Percentiles rank a stretch among this genome's conserved stretches.
phyloP scores from a whole-genome alignment of 208 protist species.

The Wallacemonas sp. region DNA sequence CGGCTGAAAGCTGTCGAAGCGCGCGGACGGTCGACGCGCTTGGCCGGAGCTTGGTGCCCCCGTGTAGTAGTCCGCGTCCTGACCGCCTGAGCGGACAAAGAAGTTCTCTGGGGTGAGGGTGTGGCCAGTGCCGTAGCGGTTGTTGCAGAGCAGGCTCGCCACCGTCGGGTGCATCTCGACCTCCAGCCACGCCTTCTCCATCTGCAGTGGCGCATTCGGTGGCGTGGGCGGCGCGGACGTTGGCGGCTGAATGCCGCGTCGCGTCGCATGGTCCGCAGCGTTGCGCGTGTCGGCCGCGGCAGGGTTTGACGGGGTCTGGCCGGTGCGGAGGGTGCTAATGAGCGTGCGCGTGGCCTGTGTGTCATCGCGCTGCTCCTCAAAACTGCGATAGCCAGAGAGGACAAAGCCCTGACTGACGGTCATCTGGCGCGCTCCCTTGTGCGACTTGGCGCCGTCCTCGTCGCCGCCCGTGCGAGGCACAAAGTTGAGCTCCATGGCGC shows the following conservation, averaged over 20 bases:
- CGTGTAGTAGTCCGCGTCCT: conserved; percentile 15
- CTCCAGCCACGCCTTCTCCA: conserved; percentile 8
- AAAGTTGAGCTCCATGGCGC: conserved; percentile 5
- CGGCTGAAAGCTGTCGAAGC: not conserved
- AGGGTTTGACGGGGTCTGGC: no score
- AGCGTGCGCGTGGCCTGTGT: not conserved
- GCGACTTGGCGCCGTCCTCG: not conserved
- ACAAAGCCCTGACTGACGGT: not conserved
- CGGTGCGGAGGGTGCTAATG: not conserved
- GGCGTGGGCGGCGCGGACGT: not conserved
- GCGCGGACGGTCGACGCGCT: no score
- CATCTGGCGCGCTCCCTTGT: not conserved
- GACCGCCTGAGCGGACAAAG: conserved; percentile 7
- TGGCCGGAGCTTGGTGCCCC: not conserved
- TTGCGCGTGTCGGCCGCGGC: no score
- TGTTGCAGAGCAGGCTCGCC: not conserved
- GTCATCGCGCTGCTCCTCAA: not conserved
- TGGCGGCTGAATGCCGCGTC: conserved; percentile 1
- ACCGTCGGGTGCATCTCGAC: conserved; percentile 12
- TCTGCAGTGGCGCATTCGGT: not conserved
- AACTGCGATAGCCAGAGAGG: conserved; percentile 10
- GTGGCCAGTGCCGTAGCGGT: conserved; percentile 8
- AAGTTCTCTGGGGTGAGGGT: conserved; percentile 16
- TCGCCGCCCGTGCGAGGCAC: not conserved
- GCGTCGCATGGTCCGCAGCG: no score